phyloP scores from a whole-genome alignment of 352 stramenopile species.

The Pythium aristosporum region DNA sequence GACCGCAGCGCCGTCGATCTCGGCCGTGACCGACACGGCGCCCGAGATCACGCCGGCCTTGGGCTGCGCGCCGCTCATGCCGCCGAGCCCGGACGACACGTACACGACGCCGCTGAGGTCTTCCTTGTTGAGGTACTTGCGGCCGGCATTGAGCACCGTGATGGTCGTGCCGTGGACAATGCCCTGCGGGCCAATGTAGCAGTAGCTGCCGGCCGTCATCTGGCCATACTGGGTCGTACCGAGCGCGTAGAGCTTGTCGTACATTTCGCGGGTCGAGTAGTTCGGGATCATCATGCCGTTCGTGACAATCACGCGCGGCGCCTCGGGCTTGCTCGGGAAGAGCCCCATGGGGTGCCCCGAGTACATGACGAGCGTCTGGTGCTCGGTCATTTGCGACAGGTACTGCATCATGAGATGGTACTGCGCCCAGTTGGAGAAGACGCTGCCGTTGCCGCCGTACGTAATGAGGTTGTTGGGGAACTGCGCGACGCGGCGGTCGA shows the following conservation, averaged over 20 bases:
- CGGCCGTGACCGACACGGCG: conserved; percentile 83
- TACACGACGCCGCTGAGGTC: conserved; percentile 79
- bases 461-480: conserved; percentile 88
- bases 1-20: conserved; percentile 78
- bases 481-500: conserved; percentile 83
- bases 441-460: conserved; percentile 87
- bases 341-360: conserved; percentile 86
- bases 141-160: conserved; percentile 86
- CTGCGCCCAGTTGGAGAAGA: conserved; percentile 91
- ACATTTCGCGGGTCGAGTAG: conserved; percentile 83
- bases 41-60: conserved; percentile 85
- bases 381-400: conserved; percentile 82
- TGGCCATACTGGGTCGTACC: conserved; percentile 88
- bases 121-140: conserved; percentile 82
- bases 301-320: conserved; percentile 83
- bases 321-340: conserved; percentile 73
- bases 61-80: conserved; percentile 86
- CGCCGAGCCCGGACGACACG: conserved; percentile 82
- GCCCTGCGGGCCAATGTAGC: conserved; percentile 89
- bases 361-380: conserved; percentile 91
- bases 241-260: conserved; percentile 88
- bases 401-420: conserved; percentile 89
- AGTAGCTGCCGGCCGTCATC: conserved; percentile 91
- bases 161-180: conserved; percentile 92
- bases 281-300: conserved; percentile 92